Conservation (phyloP, 768 basidiomycete genomes). For the Dentipellis fragilis region DNA sequence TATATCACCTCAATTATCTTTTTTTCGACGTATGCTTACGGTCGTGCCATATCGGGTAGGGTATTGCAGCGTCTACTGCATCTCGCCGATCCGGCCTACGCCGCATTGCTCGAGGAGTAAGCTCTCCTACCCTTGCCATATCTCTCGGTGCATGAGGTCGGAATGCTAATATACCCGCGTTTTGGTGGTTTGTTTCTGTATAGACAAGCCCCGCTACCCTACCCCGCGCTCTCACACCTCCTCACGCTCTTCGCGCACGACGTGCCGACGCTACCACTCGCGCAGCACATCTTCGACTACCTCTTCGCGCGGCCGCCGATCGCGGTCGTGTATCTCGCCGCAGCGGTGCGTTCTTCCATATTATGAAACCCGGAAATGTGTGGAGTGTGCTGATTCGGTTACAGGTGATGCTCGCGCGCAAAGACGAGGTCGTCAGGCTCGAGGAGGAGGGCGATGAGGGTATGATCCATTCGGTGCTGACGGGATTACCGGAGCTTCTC, state of each 20-base stretch:
- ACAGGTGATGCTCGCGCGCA: slow-evolving; percentile 68
- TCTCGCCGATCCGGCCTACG: slow-evolving; percentile 60
- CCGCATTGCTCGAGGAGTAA: slow-evolving; percentile 59
- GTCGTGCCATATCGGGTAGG: slow-evolving; percentile 27
- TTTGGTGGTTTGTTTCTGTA: slow-evolving; percentile 1
- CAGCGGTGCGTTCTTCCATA: slow-evolving; percentile 49
- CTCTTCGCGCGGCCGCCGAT: slow-evolving; percentile 77
- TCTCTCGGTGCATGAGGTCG: not conserved
- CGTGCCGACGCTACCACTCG: slow-evolving; percentile 77
- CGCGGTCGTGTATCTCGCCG: slow-evolving; percentile 69
- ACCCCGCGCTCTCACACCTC: slow-evolving; percentile 83
- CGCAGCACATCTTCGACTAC: slow-evolving; percentile 90
- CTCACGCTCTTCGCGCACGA: slow-evolving; percentile 91
- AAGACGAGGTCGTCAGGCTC: slow-evolving; percentile 51
- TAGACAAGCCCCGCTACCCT: slow-evolving; percentile 73
- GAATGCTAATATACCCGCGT: not conserved
- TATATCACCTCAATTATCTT: not conserved
- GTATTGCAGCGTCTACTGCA: slow-evolving; percentile 66
- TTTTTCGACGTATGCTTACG: not conserved
- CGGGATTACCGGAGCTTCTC: slow-evolving; percentile 47
- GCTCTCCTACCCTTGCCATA: slow-evolving; percentile 10
- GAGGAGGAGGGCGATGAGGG: slow-evolving; percentile 68
- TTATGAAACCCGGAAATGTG: too few species aligned
- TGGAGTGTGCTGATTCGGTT: too few species aligned
- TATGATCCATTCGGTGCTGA: slow-evolving; percentile 71